Evolutionary conservation across 2,329 filamentous ascomycete genomes (phyloP), one percentile per base, ranked within the genome.

Genomic region (Aspergillus costaricaensis): DNA sequence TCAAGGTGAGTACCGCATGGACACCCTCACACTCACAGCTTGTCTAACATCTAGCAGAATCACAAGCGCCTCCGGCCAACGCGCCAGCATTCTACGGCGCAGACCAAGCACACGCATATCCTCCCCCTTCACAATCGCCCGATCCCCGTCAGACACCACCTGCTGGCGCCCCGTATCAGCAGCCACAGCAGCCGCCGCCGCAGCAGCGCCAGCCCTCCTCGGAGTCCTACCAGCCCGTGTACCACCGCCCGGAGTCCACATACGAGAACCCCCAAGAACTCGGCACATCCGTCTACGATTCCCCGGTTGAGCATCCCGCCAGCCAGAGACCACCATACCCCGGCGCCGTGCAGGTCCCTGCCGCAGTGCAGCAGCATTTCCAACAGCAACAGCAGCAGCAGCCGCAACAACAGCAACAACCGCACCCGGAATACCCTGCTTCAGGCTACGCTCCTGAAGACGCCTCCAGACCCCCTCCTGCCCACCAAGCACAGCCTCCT

Each of bases 201-300:
- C 77, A 76, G 55, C 82, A 83, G 61, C 78, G 81, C 60, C 84
- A 85, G 61, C 82, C 85, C 4, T 82, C 81, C 19, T 78, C 74
- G 58, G 75, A 79, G 57, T 47, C 82, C 74, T 73, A 81, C 75
- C 74, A 71, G 55, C 62, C 76, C 49, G 66, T 73, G 23, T 74
- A 79, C 59, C 85, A 85, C 59, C 85, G 84, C 15, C 88, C 87
- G 3, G 85, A 88, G 70, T 89, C 86, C 73, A 89, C 86, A 10
- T 90, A 89, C 67, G 87, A 88, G 27, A 85, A 86, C 64, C 87
- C 90, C 0, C 91, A 93, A 76, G 91, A 94, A 77, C 81, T 94
- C 50, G 88, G 90, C 25, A 92, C 90, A 0, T 90, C 89, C 1
- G 86, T 86, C 9, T 93, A 92, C 70, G 89, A 92, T 74, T 90